Base-by-base conservation (phyloP, 129 eudicot genomes). In the Flaveria brownii region DNA sequence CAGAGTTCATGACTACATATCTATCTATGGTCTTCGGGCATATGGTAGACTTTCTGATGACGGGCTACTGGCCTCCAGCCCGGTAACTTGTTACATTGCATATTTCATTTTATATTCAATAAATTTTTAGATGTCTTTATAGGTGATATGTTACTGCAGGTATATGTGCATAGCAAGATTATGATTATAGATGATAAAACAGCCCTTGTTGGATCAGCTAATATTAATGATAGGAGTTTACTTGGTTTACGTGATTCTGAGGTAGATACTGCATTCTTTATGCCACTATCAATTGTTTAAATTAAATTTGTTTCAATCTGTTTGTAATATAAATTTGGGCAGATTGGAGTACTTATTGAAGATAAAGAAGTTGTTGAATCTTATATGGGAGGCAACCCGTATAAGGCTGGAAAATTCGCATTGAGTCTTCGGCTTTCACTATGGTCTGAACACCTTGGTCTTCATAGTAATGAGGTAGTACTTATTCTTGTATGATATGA, bases 371-470 rank as follows among this genome's bases (percentile, higher is more conserved):
- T 86, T 23, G 87, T 89, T 64, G 91, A 86, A 65, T 89, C 99
- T 52, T 80, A 30, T 69, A 91, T 95, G 90, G 97, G 94, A 33
- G 99, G 97, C 57, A 85, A 81, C 73, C 85, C 96, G 42, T 87
- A 91, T 89, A 95, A 79, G 79, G 99, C 99, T 74, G 99, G 99
- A 78, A 95, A 95, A 80, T 95, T 91, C 78, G 86, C 97, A 41
- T 85, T 75, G 45, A 86, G 96, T 87, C 99, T 95, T 23, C 92
- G 99, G 70, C 89, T 87, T 82, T 89, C 97, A 15, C 85, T 95
- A 28, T 95, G 99, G 99, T 85, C 94, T 67, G 99, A 95, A 74
- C 99, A 89, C 86, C 91, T 95, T 47, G 99, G 99, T 73, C 97
- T 91, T 82, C 87, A 86, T 76, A 83, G 86, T 39, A 83, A 81